Evolutionary conservation across 1,284 basidiomycete species (phyloP).

Genomic region (Prillingera fragicola): DNA sequence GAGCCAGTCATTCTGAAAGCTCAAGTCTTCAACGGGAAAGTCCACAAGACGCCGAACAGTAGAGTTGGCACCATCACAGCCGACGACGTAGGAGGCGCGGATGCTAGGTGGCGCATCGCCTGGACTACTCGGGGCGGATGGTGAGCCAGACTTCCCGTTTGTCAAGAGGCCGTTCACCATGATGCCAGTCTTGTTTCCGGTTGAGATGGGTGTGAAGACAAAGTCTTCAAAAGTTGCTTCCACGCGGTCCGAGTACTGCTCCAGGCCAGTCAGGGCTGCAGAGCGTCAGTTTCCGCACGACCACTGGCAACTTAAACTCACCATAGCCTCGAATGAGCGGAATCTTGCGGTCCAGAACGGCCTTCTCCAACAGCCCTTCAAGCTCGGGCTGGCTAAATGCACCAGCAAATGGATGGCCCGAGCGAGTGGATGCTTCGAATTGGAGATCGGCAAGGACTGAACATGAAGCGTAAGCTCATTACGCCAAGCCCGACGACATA

Average conservation of each 20-base stretch:
- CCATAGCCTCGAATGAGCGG: slow-evolving; percentile 8
- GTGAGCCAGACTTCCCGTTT: not conserved
- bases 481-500: too few relatives aligned
- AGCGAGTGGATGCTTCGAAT: slow-evolving; percentile 11
- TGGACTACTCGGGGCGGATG: not conserved
- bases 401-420: slow-evolving; percentile 15
- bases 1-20: slow-evolving; percentile 25
- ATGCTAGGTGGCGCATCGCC: slow-evolving; percentile 2
- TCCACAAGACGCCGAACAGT: slow-evolving; percentile 14
- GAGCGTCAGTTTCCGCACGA: not conserved
- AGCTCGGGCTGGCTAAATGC: slow-evolving; percentile 19
- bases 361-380: slow-evolving; percentile 8
- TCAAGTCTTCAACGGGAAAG: slow-evolving; percentile 11
- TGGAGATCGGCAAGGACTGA: slow-evolving; percentile 11
- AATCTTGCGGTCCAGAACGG: slow-evolving; percentile 3
- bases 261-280: not conserved
- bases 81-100: slow-evolving; percentile 15
- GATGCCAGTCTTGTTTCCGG: not conserved
- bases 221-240: slow-evolving; percentile 3
- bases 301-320: not conserved
- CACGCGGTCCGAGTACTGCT: slow-evolving; percentile 1
- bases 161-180: slow-evolving; percentile 2
- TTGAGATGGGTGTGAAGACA: not conserved
- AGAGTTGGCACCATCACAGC: slow-evolving; percentile 24
- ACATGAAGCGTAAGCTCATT: not conserved